Conservation (phyloP, 208 protist genomes). For the Acanthamoeba lenticulata region DNA sequence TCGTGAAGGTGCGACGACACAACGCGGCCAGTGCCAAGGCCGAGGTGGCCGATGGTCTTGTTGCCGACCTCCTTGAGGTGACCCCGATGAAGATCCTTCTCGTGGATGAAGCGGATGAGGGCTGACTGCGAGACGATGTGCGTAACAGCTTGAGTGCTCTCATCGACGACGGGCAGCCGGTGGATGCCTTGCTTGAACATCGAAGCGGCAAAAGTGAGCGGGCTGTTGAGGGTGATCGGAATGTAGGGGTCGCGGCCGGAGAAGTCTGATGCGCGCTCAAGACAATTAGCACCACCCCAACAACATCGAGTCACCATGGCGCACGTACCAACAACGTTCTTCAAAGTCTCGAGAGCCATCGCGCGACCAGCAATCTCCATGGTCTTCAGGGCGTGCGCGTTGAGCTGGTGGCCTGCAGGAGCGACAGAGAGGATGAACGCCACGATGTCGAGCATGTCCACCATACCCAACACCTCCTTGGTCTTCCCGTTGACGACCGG, state of each 20-base stretch:
- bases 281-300: not conserved
- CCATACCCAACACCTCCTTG: slow-evolving; percentile 60
- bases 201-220: not conserved
- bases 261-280: slow-evolving; percentile 39
- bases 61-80: slow-evolving; percentile 49
- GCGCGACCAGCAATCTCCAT: slow-evolving; percentile 61
- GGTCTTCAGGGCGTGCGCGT: slow-evolving; percentile 28
- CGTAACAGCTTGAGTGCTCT: not conserved
- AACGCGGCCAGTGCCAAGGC: not conserved
- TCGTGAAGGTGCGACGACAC: not conserved
- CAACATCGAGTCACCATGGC: not conserved
- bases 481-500: slow-evolving; percentile 59
- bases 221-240: slow-evolving; percentile 6
- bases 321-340: slow-evolving; percentile 26
- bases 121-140: slow-evolving; percentile 55
- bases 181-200: slow-evolving; percentile 46
- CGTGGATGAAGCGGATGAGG: not conserved
- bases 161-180: slow-evolving; percentile 47
- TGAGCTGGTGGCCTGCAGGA: slow-evolving; percentile 1
- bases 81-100: slow-evolving; percentile 49
- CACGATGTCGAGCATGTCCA: slow-evolving; percentile 68
- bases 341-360: slow-evolving; percentile 57
- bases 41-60: slow-evolving; percentile 45
- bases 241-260: slow-evolving; percentile 62
- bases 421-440: slow-evolving; percentile 46